Base-by-base conservation (phyloP, 805 yeast species). In the Saturnispora bothae region DNA sequence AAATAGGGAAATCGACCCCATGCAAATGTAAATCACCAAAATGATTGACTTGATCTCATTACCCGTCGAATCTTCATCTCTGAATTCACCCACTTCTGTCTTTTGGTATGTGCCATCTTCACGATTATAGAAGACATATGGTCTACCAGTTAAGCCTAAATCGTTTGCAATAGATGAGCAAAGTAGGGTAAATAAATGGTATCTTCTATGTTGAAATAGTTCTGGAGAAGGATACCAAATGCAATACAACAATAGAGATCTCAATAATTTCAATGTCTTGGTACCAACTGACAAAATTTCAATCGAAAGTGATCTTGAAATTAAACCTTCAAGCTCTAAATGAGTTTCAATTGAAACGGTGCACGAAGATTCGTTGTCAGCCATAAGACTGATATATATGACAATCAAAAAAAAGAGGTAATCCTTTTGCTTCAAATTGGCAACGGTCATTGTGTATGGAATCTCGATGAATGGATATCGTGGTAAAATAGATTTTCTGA, bases 171-270 rank as follows among this genome's bases (percentile, higher is more conserved):
- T 64, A 4, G 80, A 65, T 12, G 78, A 73, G 37, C 86, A 75
- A 17, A 83, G 61, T 12, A 73, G 63, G 39, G 75, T 73, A 45
- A 83, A 67, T 37, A 84, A 62, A 52, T 83, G 92, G 46, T 78
- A 77, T 34, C 94, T 71, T 41, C 94, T 73, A 48, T 81, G 82
- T 45, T 77, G 82, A 46, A 83, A 82, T 48, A 83, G 63, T 56
- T 84, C 95, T 0, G 95, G 83, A 4, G 83, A 72, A 46, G 81
- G 83, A 53, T 84, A 85, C 95, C 95, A 86, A 21, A 78, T 56
- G 19, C 81, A 69, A 37, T 81, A 61, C 5, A 83, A 50, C 15
- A 81, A 52, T 35, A 82, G 60, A 15, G 78, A 61, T 53, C 78
- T 77, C 28, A 85, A 60, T 27, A 83, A 57, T 53, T 83, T 88